phyloP scores from a whole-genome alignment of 23 red algal genomes.

The Gracilaria vermiculophylla region DNA sequence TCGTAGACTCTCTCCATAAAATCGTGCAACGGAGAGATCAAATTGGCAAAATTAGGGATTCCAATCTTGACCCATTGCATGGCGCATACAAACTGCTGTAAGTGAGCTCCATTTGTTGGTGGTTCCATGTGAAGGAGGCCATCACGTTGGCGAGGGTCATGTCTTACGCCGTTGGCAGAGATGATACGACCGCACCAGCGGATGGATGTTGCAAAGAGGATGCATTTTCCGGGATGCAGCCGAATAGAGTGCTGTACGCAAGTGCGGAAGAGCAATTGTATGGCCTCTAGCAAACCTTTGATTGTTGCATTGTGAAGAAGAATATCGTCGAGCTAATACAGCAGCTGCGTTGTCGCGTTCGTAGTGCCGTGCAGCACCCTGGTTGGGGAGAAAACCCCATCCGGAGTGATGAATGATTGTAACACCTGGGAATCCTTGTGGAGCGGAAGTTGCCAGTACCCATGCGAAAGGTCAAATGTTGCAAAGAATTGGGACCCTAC shows the following conservation, averaged over 20 bases:
- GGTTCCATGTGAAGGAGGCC: too few relatives aligned
- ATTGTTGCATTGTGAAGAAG: too few relatives aligned
- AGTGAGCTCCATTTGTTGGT: too few relatives aligned
- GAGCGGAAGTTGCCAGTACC: neutral
- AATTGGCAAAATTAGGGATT: neutral
- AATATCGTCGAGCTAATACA: neutral
- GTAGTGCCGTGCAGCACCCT: too few relatives aligned
- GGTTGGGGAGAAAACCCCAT: too few relatives aligned
- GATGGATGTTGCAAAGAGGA: too few relatives aligned
- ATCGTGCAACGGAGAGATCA: neutral
- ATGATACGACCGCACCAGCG: too few relatives aligned
- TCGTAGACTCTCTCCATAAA: neutral
- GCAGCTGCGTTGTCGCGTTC: neutral
- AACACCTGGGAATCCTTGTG: neutral
- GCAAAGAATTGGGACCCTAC: neutral
- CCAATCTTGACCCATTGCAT: neutral
- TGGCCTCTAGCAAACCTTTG: neutral
- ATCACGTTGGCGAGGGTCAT: too few relatives aligned
- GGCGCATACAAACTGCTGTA: neutral
- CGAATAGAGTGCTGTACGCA: neutral
- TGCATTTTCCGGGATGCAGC: neutral
- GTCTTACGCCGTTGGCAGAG: too few relatives aligned
- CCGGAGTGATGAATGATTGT: too few relatives aligned
- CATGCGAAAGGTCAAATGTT: neutral
- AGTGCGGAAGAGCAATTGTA: neutral